These are phyloP conservation scores for Aspergillus taichungensis DNA, from an alignment of 495 filamentous ascomycete genomes.

Conservation along the genomic window DNA sequence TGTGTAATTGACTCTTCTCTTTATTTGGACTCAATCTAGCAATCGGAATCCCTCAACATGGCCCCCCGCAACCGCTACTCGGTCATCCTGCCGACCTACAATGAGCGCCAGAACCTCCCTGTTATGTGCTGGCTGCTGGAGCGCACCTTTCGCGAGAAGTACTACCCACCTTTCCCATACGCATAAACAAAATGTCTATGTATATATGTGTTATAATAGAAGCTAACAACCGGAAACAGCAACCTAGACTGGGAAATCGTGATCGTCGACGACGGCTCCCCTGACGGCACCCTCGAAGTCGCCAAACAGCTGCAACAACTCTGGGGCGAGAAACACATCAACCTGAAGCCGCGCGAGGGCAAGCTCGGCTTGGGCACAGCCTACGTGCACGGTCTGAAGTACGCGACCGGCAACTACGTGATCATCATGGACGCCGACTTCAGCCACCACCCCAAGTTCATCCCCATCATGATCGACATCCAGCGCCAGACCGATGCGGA, in stretches of 20 bases:
- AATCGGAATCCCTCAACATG: slow-evolving; percentile 22
- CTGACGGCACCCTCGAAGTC: slow-evolving; percentile 86
- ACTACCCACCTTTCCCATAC: too few species aligned
- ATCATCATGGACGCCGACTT: slow-evolving; percentile 99
- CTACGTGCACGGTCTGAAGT: slow-evolving; percentile 90
- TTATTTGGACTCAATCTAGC: not conserved
- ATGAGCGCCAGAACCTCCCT: slow-evolving; percentile 93
- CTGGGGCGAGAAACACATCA: slow-evolving; percentile 65
- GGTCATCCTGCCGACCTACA: slow-evolving; percentile 95
- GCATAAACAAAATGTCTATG: too few species aligned
- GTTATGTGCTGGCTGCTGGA: slow-evolving; percentile 91
- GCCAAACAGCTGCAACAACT: slow-evolving; percentile 81
- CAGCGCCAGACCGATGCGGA: slow-evolving; percentile 69
- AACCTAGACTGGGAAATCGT: slow-evolving; percentile 97
- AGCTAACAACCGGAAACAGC: slow-evolving; percentile 29
- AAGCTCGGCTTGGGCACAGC: slow-evolving; percentile 96
- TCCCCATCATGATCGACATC: slow-evolving; percentile 73
- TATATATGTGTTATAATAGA: too few species aligned
- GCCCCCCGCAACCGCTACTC: slow-evolving; percentile 72
- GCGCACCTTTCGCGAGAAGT: slow-evolving; percentile 75
- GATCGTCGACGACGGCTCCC: slow-evolving; percentile 95
- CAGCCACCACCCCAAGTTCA: slow-evolving; percentile 96
- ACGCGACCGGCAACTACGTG: slow-evolving; percentile 80
- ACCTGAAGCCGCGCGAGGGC: slow-evolving; percentile 77
- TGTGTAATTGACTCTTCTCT: not conserved